phyloP scores from a whole-genome alignment of 495 filamentous ascomycete species.

The Podospora australis region DNA sequence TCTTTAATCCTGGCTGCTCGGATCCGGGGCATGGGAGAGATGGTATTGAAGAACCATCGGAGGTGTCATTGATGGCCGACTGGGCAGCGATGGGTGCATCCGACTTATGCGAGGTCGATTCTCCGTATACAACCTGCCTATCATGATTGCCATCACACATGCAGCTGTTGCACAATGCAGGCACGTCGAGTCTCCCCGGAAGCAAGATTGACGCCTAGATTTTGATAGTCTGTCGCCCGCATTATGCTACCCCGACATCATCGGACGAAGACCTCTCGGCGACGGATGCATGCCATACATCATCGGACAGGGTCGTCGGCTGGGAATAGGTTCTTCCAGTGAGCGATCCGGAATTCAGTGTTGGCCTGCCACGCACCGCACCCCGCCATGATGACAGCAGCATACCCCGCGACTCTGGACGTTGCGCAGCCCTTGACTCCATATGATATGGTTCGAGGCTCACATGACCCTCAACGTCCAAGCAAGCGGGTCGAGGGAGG shows the following conservation, averaged over 20 bases:
- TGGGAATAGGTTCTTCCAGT: background rate
- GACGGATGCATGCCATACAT: constrained; percentile 22
- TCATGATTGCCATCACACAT: constrained; percentile 15
- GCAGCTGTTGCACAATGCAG: constrained; percentile 20
- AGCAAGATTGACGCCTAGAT: constrained; percentile 18
- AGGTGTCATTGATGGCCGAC: constrained; percentile 2
- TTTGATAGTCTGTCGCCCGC: constrained; percentile 14
- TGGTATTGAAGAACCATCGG: background rate
- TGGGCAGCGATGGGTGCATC: constrained; percentile 2
- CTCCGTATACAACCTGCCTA: constrained; percentile 15
- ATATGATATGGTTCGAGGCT: too few species aligned
- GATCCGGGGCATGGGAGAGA: constrained; percentile 7
- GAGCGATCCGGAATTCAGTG: background rate
- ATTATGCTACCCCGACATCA: constrained; percentile 20
- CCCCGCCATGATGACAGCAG: constrained; percentile 16
- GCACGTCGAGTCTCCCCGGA: constrained; percentile 18
- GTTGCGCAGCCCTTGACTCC: background rate
- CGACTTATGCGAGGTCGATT: constrained; percentile 1
- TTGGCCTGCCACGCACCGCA: constrained; percentile 1
- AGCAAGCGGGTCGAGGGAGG: too few species aligned
- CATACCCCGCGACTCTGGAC: constrained; percentile 1
- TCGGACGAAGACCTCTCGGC: constrained; percentile 8
- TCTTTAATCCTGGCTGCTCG: constrained; percentile 3
- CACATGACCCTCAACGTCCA: too few species aligned
- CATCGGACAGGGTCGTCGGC: too few species aligned